These are phyloP conservation scores for Phaeoacremonium minimum DNA, from an alignment of 2,329 filamentous ascomycete genomes.

Conservation along the genomic window DNA sequence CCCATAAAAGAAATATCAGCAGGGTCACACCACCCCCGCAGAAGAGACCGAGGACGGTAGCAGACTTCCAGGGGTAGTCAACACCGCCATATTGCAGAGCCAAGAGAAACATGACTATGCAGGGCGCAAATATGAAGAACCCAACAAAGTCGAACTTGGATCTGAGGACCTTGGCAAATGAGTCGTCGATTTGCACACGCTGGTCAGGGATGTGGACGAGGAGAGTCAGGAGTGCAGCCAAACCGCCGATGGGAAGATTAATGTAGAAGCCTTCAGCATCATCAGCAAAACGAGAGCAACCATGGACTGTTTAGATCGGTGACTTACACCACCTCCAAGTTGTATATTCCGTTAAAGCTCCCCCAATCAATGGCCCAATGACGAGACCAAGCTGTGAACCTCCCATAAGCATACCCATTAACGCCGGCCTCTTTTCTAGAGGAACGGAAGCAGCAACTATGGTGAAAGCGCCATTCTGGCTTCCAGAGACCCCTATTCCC, in stretches of 20 bases:
- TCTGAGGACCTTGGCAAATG: neutral
- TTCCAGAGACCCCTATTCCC: constrained; percentile 45
- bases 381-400: constrained; percentile 14
- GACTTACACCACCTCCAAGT: constrained; percentile 26
- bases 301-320: neutral
- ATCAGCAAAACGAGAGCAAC: neutral
- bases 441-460: constrained; percentile 37
- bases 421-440: constrained; percentile 9
- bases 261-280: constrained; percentile 15
- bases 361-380: constrained; percentile 23
- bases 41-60: constrained; percentile 15
- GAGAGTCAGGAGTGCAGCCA: constrained; percentile 8
- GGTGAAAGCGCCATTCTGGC: constrained; percentile 47
- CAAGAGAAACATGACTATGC: constrained; percentile 21
- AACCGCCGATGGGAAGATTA: neutral
- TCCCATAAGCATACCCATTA: constrained; percentile 13
- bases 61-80: constrained; percentile 15
- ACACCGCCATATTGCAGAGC: constrained; percentile 1
- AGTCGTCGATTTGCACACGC: neutral
- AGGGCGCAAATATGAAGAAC: constrained; percentile 37
- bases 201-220: neutral
- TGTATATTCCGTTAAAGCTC: constrained; percentile 22
- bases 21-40: neutral
- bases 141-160: constrained; percentile 43
- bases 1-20: constrained; percentile 1